Percentiles rank a stretch among this genome's conserved stretches.
These are phyloP conservation scores for Candida sphagnicola DNA, from an alignment of 805 yeast genomes.

Conservation along the genomic window DNA sequence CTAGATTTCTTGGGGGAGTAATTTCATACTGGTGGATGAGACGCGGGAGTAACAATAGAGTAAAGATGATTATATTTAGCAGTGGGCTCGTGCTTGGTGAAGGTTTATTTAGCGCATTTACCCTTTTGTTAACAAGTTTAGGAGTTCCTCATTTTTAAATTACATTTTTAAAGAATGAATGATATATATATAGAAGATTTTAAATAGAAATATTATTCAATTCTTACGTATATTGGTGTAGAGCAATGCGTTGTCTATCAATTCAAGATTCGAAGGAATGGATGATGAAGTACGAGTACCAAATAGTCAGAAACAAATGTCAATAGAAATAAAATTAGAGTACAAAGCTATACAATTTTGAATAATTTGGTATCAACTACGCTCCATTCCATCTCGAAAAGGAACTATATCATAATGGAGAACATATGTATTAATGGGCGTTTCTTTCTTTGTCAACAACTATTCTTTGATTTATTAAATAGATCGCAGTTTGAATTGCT, in stretches of 20 bases:
- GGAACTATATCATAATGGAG: too few species aligned
- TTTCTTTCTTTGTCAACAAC: conserved; percentile 60
- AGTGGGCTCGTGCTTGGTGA: conserved; percentile 93
- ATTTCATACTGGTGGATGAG: conserved; percentile 55
- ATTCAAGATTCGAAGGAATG: too few species aligned
- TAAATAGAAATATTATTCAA: too few species aligned
- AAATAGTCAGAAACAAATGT: too few species aligned
- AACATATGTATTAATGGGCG: conserved; percentile 9
- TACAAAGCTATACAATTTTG: too few species aligned
- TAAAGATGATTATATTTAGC: conserved; percentile 80
- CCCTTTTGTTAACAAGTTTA: conserved; percentile 71
- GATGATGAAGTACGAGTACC: too few species aligned
- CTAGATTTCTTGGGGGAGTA: conserved; percentile 87
- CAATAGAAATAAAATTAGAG: too few species aligned
- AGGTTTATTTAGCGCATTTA: conserved; percentile 80
- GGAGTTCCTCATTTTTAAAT: conserved; percentile 30
- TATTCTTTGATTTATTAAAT: conserved; percentile 67
- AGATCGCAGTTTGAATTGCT: conserved; percentile 70
- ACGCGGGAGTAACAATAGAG: conserved; percentile 42
- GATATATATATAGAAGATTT: not conserved
- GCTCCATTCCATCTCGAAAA: too few species aligned
- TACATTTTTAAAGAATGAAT: not conserved
- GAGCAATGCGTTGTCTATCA: too few species aligned
- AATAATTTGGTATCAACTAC: too few species aligned
- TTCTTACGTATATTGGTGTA: too few species aligned